Conservation (phyloP, 148 eudicot species). For the Fallopia convolvulus region DNA sequence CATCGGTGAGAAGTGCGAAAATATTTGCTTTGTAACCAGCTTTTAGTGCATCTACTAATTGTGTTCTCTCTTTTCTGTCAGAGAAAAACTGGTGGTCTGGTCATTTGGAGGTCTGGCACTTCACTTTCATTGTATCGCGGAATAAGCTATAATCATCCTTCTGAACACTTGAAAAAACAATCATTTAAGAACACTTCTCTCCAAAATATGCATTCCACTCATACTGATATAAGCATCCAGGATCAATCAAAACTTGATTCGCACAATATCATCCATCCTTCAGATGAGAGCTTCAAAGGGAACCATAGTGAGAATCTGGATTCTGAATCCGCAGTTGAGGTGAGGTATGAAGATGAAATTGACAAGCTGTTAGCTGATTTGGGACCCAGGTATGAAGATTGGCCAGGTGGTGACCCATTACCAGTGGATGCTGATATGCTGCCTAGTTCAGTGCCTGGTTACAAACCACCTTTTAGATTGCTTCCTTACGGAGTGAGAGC, state of each 20-base stretch:
- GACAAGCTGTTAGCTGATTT: constrained; percentile 69
- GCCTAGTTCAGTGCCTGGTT: constrained; percentile 61
- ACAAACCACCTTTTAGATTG: constrained; percentile 75
- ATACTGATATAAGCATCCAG: constrained; percentile 17
- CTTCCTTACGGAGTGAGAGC: constrained; percentile 88
- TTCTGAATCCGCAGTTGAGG: constrained; percentile 27
- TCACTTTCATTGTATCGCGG: constrained; percentile 80
- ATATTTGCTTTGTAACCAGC: background rate
- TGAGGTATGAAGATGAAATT: constrained; percentile 78
- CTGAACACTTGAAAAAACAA: constrained; percentile 27
- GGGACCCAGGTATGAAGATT: constrained; percentile 81
- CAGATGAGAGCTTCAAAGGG: constrained; percentile 23
- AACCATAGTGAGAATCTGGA: constrained; percentile 18
- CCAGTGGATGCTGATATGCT: constrained; percentile 97
- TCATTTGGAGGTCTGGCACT: constrained; percentile 98
- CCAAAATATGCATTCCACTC: constrained; percentile 14
- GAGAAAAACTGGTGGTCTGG: constrained; percentile 95
- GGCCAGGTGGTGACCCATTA: constrained; percentile 85
- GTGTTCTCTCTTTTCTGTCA: constrained; percentile 23
- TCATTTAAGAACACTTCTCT: constrained; percentile 19
- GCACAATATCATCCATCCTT: constrained; percentile 13
- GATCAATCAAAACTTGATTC: constrained; percentile 21
- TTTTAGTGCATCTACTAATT: constrained; percentile 17
- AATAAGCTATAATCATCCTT: constrained; percentile 56
- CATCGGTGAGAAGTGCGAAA: background rate